These are phyloP conservation scores for Thelonectria discophora DNA, from an alignment of 2,329 filamentous ascomycete species.

Conservation along the genomic window DNA sequence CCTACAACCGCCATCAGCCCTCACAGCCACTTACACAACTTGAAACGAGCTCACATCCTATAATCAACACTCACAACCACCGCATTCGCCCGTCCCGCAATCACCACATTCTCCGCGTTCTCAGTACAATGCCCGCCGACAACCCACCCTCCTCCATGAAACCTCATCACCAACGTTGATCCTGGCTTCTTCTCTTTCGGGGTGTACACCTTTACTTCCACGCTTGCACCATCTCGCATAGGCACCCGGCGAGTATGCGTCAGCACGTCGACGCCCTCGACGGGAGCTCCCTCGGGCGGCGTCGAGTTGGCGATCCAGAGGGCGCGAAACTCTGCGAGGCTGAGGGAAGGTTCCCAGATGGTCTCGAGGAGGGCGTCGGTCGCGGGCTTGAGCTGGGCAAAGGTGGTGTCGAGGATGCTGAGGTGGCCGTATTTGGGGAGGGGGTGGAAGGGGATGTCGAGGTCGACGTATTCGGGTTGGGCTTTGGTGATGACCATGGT, in stretches of 20 bases:
- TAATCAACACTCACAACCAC: constrained; percentile 52
- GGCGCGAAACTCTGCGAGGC: constrained; percentile 42
- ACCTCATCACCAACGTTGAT: constrained; percentile 44
- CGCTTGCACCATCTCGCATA: constrained; percentile 45
- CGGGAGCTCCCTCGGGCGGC: constrained; percentile 42
- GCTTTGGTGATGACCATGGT: constrained; percentile 42
- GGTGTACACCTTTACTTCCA: constrained; percentile 49
- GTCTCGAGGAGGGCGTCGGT: constrained; percentile 39
- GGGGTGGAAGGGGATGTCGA: constrained; percentile 46
- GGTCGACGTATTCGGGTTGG: constrained; percentile 40
- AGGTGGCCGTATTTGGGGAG: constrained; percentile 48
- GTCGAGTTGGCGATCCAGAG: constrained; percentile 39
- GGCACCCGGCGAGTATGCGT: constrained; percentile 42
- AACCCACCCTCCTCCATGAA: constrained; percentile 50
- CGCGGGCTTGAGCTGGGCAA: constrained; percentile 40
- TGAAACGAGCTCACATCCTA: constrained; percentile 42
- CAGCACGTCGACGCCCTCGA: constrained; percentile 46
- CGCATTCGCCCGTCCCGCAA: constrained; percentile 44
- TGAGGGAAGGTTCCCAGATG: constrained; percentile 43
- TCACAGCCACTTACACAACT: too few relatives aligned
- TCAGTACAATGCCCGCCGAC: constrained; percentile 48
- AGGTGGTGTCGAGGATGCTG: constrained; percentile 45
- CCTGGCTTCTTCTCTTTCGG: constrained; percentile 37
- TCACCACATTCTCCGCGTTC: constrained; percentile 47
- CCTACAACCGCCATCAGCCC: constrained; percentile 36